Conservation (phyloP, 805 yeast genomes). For the Phaffomyces opuntiae region DNA sequence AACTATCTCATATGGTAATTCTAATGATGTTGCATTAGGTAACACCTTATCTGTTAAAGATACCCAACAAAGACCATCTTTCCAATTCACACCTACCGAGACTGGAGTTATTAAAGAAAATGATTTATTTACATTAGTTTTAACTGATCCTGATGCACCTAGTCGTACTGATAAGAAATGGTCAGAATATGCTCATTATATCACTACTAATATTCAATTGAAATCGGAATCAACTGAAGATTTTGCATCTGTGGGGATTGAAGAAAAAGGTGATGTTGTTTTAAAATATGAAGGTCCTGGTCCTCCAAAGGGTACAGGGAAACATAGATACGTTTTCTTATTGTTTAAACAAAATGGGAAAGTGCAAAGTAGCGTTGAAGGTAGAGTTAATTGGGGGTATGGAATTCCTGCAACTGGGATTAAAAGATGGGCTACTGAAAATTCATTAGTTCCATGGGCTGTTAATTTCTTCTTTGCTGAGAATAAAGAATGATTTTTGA, state of each 20-base stretch:
- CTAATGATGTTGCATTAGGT: constrained; percentile 68
- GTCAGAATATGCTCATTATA: constrained; percentile 82
- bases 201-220: constrained; percentile 47
- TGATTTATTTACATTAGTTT: constrained; percentile 61
- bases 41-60: constrained; percentile 58
- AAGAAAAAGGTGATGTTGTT: constrained; percentile 34
- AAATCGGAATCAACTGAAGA: constrained; percentile 24
- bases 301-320: constrained; percentile 83
- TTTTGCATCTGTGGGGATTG: constrained; percentile 29
- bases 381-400: constrained; percentile 82
- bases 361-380: constrained; percentile 28
- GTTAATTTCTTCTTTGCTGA: constrained; percentile 84
- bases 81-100: constrained; percentile 47
- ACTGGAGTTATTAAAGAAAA: constrained; percentile 23
- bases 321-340: constrained; percentile 79
- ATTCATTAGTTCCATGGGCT: constrained; percentile 61
- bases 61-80: constrained; percentile 59
- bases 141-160: constrained; percentile 96
- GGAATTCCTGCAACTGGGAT: constrained; percentile 77
- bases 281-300: constrained; percentile 73
- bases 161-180: constrained; percentile 73
- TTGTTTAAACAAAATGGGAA: constrained; percentile 56
- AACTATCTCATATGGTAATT: constrained; percentile 55
- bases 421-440: constrained; percentile 60
- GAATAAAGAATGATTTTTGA: constrained; percentile 24